These are phyloP conservation scores for Trichoderma koningii DNA, from an alignment of 2,329 filamentous ascomycete genomes.

Conservation along the genomic window DNA sequence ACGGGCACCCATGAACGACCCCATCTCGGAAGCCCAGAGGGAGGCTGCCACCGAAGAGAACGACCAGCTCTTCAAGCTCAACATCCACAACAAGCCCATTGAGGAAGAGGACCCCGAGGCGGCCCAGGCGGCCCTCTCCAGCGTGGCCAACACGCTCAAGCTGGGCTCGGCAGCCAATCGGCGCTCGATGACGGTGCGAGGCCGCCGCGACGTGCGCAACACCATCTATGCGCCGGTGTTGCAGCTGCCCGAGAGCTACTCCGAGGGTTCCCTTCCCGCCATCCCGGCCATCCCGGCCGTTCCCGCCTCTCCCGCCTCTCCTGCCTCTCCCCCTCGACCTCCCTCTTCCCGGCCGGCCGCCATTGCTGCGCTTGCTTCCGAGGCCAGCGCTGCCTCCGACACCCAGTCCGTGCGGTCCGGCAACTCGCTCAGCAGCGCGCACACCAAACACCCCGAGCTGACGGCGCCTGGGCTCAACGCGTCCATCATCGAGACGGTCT, in stretches of 20 bases:
- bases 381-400: slow-evolving; percentile 69
- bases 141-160: slow-evolving; percentile 72
- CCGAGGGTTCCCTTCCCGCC: slow-evolving; percentile 37
- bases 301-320: slow-evolving; percentile 32
- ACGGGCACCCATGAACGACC: slow-evolving; percentile 63
- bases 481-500: slow-evolving; percentile 91
- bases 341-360: slow-evolving; percentile 47
- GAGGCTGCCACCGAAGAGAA: slow-evolving; percentile 60
- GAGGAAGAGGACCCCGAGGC: slow-evolving; percentile 75
- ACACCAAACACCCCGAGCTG: slow-evolving; percentile 81
- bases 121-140: slow-evolving; percentile 72
- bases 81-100: slow-evolving; percentile 76
- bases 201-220: slow-evolving; percentile 87
- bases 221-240: slow-evolving; percentile 74
- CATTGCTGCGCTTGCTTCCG: slow-evolving; percentile 61
- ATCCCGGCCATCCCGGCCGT: slow-evolving; percentile 34
- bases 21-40: slow-evolving; percentile 71
- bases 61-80: slow-evolving; percentile 75
- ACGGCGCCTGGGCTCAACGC: slow-evolving; percentile 77
- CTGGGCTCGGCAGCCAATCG: slow-evolving; percentile 59
- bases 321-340: slow-evolving; percentile 29
- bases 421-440: slow-evolving; percentile 71
- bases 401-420: slow-evolving; percentile 89
- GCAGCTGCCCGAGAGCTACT: slow-evolving; percentile 40
- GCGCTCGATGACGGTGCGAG: slow-evolving; percentile 75